Base-by-base conservation (phyloP, 1,284 basidiomycete species). In the Ustilago shanxiensis region DNA sequence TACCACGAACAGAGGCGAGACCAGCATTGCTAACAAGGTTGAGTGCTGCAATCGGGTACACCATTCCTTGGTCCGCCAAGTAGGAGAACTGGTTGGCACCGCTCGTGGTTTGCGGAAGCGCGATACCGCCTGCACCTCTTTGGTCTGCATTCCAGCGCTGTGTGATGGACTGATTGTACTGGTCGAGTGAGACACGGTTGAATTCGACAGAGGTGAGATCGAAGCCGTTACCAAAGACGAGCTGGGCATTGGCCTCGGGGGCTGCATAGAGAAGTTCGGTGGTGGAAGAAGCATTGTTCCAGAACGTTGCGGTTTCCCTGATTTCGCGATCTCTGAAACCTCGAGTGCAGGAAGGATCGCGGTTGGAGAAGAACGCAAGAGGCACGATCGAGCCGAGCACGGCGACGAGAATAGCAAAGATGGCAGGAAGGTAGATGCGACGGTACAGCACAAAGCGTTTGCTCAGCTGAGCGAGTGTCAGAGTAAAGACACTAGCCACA, bases 381-480 rank as follows among this genome's bases (percentile, higher is more conserved):
- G 92, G 91, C 39, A 92, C 88, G 45, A 90, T 89, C 0, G 91
- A 87, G 5, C 90, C 92, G 14, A 89, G 89, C 35, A 92, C 88
- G 2, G 91, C 91, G 33, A 92, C 87, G 13, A 90, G 72, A 13
- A 93, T 87, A 0, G 90, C 88, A 8, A 93, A 88, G 2, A 90
- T 63, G 0, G 91, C 91, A 0, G 90, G 88, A 11, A 93, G 85
- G 91, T 91, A 93, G 73, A 90, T 90, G 41, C 91, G 88, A 4
- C 90, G 89, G 1, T 89, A 87, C 57, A 93, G 89, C 28, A 93
- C 86, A n/a, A 87, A 76, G 0, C 93, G 90, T 83, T 94, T 94
- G 72, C 90, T 87, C 86, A 92, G 90, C 72, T 93, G 92, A 0
- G 91, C 92, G 54, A 90, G 83, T 0, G 91, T 90, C 77, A 92